Evolutionary conservation across 148 eudicot species (phyloP), one percentile per base, ranked within the genome.

Genomic region (Rhododendron mucronatum): DNA sequence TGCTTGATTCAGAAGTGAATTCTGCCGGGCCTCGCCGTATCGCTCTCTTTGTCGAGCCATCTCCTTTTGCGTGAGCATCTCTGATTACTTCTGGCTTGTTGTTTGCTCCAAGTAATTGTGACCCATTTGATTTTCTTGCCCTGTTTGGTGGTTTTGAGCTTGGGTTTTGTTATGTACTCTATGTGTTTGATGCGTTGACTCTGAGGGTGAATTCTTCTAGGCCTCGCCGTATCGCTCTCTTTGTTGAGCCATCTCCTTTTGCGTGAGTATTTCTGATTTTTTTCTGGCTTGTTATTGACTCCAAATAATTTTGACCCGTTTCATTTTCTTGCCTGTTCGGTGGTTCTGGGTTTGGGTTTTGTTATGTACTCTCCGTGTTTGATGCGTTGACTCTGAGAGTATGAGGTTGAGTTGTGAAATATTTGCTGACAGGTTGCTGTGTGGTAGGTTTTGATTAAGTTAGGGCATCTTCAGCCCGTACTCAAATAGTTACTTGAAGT

Each of bases 41-140:
- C 87, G 99, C 96, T 87, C 97, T 96, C 87, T 96, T 96, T 90
- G 96, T 96, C 48, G 99, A 96, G 97, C 99, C 99, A 79, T 96
- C 99, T 80, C 99, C 99, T 2, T 96, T 96, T 86, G 91, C 99
- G 99, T 96, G 90, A 94, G 98, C 57, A 53, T 87, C 28, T 39
- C 65, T 33, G 45, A 63, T 71, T 94, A 9, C 26, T 21, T 61
- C 69, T 61, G 28, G 12, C 11, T 23, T 61, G 69, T 61, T 61
- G 26, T 23, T 61, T 1, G 10, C 69, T 61, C 69, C 16, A 35
- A 35, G 20, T 6, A 13, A 59, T 16, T 44, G 71, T 9, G 71
- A 82, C 73, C 84, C 83, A 83, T 83, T 69, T 65, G 78, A 55
- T 16, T 47, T 83, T 1, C 48, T n/a, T 47, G 21, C 44, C 26